phyloP scores from a whole-genome alignment of 805 yeast genomes.

The Pichia occidentalis region DNA sequence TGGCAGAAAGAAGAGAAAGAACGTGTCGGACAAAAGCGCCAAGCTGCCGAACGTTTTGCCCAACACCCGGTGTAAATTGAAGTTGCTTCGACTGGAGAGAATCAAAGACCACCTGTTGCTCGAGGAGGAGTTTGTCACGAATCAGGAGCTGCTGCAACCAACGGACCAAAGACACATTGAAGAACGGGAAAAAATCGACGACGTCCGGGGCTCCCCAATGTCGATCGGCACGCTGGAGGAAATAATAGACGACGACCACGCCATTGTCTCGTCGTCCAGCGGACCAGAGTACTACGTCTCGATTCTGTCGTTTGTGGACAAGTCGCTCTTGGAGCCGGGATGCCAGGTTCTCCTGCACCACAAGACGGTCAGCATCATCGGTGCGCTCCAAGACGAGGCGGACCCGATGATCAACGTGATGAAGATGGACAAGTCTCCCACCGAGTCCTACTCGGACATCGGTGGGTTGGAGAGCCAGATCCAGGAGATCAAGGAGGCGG shows the following conservation, averaged over 20 bases:
- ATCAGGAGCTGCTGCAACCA: slow-evolving; percentile 91
- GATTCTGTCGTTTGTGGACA: slow-evolving; percentile 92
- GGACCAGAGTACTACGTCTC: slow-evolving; percentile 98
- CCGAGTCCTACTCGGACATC: slow-evolving; percentile 92
- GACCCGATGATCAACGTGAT: slow-evolving; percentile 97
- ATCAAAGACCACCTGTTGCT: slow-evolving; percentile 91
- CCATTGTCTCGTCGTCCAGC: slow-evolving; percentile 90
- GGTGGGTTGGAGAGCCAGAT: slow-evolving; percentile 96
- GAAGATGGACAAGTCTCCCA: slow-evolving; percentile 97
- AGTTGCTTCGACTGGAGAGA: slow-evolving; percentile 86
- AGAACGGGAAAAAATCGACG: slow-evolving; percentile 92
- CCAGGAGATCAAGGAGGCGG: slow-evolving; percentile 96
- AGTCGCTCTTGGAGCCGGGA: slow-evolving; percentile 92
- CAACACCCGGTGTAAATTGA: slow-evolving; percentile 87
- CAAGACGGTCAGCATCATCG: slow-evolving; percentile 93
- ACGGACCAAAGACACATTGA: slow-evolving; percentile 95
- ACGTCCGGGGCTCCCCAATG: slow-evolving; percentile 93
- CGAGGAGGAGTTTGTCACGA: slow-evolving; percentile 93
- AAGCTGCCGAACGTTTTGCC: slow-evolving; percentile 81
- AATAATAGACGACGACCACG: slow-evolving; percentile 97
- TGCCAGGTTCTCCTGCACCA: slow-evolving; percentile 93
- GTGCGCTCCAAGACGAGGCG: slow-evolving; percentile 95
- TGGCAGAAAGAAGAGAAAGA: slow-evolving; percentile 84
- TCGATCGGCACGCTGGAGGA: slow-evolving; percentile 95
- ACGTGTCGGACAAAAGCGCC: slow-evolving; percentile 72